phyloP scores from a whole-genome alignment of 768 basidiomycete genomes.

The Cubamyces lactineus region DNA sequence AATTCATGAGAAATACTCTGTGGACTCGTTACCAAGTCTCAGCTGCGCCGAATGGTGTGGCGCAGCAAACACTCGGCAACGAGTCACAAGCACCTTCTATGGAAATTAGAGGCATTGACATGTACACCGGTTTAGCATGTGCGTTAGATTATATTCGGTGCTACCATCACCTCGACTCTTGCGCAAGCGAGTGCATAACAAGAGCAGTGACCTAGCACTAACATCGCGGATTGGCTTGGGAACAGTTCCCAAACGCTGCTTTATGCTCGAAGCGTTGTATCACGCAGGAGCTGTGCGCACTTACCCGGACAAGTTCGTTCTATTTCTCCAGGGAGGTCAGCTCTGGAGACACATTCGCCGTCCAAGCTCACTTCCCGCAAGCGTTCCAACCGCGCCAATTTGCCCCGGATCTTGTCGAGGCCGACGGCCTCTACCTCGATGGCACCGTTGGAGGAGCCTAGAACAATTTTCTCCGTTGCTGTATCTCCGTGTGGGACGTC shows the following conservation, averaged over 20 bases:
- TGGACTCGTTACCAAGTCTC: not conserved
- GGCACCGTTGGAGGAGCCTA: constrained; percentile 81
- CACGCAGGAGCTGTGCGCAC: constrained; percentile 31
- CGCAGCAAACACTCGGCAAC: not conserved
- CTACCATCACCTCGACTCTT: too few relatives aligned
- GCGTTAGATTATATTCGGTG: too few relatives aligned
- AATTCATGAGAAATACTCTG: too few relatives aligned
- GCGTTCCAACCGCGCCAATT: constrained; percentile 64
- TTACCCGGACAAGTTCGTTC: constrained; percentile 67
- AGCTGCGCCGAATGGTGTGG: not conserved
- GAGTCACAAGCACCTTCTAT: too few relatives aligned
- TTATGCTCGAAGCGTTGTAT: not conserved
- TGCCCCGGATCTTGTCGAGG: constrained; percentile 75
- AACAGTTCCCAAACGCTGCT: too few relatives aligned
- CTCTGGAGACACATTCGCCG: constrained; percentile 58
- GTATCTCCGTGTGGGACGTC: constrained; percentile 57
- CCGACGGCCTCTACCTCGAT: constrained; percentile 88
- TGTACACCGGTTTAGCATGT: too few relatives aligned
- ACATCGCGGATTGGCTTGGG: too few relatives aligned
- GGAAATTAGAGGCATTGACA: too few relatives aligned
- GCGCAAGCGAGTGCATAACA: too few relatives aligned
- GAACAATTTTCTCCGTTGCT: constrained; percentile 61
- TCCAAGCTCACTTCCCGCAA: constrained; percentile 85
- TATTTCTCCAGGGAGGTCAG: constrained; percentile 55
- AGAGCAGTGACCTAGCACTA: too few relatives aligned